phyloP scores from a whole-genome alignment of 192 early-diverging fungal genomes.

The Chytriomyces sp. region DNA sequence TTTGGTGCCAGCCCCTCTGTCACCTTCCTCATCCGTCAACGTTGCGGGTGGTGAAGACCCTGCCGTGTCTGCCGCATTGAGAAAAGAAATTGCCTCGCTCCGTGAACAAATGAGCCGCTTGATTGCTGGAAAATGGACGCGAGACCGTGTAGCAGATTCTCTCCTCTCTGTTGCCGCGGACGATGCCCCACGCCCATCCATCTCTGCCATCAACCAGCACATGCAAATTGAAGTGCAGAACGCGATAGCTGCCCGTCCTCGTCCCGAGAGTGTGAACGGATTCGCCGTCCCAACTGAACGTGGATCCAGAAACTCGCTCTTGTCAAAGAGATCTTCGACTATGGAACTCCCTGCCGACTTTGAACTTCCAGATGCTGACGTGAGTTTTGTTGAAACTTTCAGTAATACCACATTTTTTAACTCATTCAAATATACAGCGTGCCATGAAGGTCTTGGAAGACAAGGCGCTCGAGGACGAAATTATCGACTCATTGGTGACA shows the following conservation, averaged over 20 bases:
- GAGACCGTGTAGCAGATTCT: conserved; percentile 55
- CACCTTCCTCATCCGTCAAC: too few species aligned
- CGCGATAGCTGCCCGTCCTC: conserved; percentile 29
- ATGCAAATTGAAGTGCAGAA: conserved; percentile 27
- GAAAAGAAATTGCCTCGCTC: conserved; percentile 72
- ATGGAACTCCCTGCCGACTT: conserved; percentile 22
- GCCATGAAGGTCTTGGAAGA: conserved; percentile 54
- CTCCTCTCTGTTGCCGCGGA: conserved; percentile 30
- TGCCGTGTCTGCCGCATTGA: conserved; percentile 64
- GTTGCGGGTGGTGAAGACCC: conserved; percentile 57
- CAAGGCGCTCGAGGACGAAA: conserved; percentile 71
- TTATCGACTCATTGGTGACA: conserved; percentile 86
- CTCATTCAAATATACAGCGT: too few species aligned
- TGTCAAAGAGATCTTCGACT: conserved; percentile 29
- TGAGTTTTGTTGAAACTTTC: neutral
- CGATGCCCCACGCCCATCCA: conserved; percentile 21
- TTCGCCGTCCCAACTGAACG: conserved; percentile 20
- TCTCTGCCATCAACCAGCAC: conserved; percentile 29
- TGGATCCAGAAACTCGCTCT: conserved; percentile 20
- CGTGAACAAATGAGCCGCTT: conserved; percentile 73
- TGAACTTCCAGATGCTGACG: conserved; percentile 12
- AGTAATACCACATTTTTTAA: neutral
- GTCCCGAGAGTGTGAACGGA: conserved; percentile 17
- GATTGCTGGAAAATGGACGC: conserved; percentile 66
- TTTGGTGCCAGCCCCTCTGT: neutral